phyloP scores from a whole-genome alignment of 805 yeast species.

The Saccharomycopsis fermentans region DNA sequence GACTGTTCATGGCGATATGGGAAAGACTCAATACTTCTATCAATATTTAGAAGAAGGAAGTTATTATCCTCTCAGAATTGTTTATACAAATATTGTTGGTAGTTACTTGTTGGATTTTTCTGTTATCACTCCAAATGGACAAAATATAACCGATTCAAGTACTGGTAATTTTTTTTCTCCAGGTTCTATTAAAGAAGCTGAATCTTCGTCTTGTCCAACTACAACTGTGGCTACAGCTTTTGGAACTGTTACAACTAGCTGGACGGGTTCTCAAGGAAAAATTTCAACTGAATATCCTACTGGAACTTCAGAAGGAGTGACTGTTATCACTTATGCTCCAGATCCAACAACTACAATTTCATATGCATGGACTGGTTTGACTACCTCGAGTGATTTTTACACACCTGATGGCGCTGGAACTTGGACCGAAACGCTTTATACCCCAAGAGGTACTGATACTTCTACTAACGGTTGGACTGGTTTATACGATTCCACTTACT shows the following conservation, averaged over 20 bases:
- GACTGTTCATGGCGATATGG: not conserved
- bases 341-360: not conserved
- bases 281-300: not conserved
- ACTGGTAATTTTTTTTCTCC: slow-evolving; percentile 16
- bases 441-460: no score
- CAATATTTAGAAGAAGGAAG: slow-evolving; percentile 20
- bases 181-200: not conserved
- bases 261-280: not conserved
- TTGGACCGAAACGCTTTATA: not conserved
- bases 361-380: not conserved
- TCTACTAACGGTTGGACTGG: no score
- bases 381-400: not conserved
- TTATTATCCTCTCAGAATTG: slow-evolving; percentile 24
- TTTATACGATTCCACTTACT: no score
- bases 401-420: not conserved
- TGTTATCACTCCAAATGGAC: slow-evolving; percentile 11
- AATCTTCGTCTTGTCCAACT: not conserved
- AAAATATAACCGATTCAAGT: not conserved
- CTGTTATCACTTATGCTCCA: not conserved
- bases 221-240: not conserved
- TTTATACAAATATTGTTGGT: slow-evolving; percentile 21
- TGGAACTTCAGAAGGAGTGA: not conserved
- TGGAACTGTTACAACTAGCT: not conserved
- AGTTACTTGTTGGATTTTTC: slow-evolving; percentile 17
- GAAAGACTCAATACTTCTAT: slow-evolving; percentile 10